phyloP scores from a whole-genome alignment of 352 stramenopile species.

The Pythium angustatum region DNA sequence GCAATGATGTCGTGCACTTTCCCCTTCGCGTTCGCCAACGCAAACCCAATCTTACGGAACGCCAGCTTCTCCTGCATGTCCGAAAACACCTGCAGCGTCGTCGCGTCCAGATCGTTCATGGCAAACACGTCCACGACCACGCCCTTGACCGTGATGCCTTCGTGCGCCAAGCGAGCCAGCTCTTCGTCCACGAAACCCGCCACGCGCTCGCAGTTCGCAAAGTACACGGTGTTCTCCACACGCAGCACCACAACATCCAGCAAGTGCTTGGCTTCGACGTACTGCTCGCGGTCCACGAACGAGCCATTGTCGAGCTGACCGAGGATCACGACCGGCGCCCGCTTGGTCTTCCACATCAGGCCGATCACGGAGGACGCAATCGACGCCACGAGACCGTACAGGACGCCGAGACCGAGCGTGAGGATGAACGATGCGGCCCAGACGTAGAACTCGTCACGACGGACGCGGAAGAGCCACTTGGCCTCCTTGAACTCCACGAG shows the following conservation, averaged over 20 bases:
- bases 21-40: conserved; percentile 46
- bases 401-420: conserved; percentile 50
- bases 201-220: too few species aligned
- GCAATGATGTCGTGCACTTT: conserved; percentile 41
- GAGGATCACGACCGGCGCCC: conserved; percentile 47
- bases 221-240: too few species aligned
- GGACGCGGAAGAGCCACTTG: conserved; percentile 74
- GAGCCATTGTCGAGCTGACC: conserved; percentile 37
- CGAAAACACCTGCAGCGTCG: conserved; percentile 57
- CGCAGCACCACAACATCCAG: conserved; percentile 47
- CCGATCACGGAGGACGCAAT: conserved; percentile 60
- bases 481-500: conserved; percentile 87
- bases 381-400: conserved; percentile 46
- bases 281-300: conserved; percentile 53
- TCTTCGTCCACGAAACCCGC: too few species aligned
- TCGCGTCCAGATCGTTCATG: conserved; percentile 66
- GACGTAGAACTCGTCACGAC: conserved; percentile 64
- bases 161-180: conserved; percentile 30
- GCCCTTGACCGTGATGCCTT: conserved; percentile 33
- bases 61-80: conserved; percentile 58
- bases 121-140: conserved; percentile 49
- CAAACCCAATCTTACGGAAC: conserved; percentile 38
- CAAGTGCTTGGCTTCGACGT: conserved; percentile 41
- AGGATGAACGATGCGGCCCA: conserved; percentile 59
- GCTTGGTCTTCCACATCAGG: conserved; percentile 61